A percentile compares a stretch with the other conserved stretches of the same genome.
phyloP scores from a whole-genome alignment of 2,329 filamentous ascomycete genomes.

The Waltergamsia citrina region DNA sequence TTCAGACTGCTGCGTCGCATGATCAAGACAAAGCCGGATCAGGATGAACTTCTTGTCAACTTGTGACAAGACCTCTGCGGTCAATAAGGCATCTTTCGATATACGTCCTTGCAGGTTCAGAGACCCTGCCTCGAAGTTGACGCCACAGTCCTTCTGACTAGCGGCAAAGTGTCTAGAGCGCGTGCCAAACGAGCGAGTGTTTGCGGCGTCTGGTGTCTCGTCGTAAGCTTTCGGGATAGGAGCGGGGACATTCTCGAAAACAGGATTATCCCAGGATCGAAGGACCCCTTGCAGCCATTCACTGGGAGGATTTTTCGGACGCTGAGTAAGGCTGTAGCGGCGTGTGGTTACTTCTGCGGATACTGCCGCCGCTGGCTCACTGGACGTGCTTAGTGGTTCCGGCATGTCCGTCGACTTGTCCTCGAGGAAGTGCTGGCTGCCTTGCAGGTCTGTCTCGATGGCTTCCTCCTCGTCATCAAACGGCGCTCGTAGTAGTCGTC shows the following conservation, averaged over 20 bases:
- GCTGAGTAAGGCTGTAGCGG: too few relatives aligned
- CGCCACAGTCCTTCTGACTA: constrained; percentile 2
- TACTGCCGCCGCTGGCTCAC: too few relatives aligned
- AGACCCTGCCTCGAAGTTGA: constrained; percentile 18
- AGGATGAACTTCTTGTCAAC: constrained; percentile 89
- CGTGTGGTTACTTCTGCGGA: too few relatives aligned
- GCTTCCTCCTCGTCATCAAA: constrained; percentile 25
- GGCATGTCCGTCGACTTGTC: too few relatives aligned
- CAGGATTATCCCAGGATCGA: constrained; percentile 63
- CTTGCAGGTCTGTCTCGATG: background rate
- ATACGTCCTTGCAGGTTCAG: constrained; percentile 34
- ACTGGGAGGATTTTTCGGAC: constrained; percentile 11
- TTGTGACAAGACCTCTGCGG: constrained; percentile 64
- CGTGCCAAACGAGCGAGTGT: background rate
- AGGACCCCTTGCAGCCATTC: constrained; percentile 54
- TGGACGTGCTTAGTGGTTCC: too few relatives aligned
- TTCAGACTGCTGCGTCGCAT: background rate
- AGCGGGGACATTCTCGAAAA: constrained; percentile 48
- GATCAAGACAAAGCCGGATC: constrained; percentile 37
- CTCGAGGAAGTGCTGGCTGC: background rate
- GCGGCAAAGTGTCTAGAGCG: background rate
- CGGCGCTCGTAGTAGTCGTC: constrained; percentile 31
- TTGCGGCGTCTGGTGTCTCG: constrained; percentile 1
- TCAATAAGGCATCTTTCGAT: constrained; percentile 49
- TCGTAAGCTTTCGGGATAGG: constrained; percentile 31